Evolutionary conservation across 2,329 filamentous ascomycete species (phyloP).

Genomic region (Fusarium camptoceras): DNA sequence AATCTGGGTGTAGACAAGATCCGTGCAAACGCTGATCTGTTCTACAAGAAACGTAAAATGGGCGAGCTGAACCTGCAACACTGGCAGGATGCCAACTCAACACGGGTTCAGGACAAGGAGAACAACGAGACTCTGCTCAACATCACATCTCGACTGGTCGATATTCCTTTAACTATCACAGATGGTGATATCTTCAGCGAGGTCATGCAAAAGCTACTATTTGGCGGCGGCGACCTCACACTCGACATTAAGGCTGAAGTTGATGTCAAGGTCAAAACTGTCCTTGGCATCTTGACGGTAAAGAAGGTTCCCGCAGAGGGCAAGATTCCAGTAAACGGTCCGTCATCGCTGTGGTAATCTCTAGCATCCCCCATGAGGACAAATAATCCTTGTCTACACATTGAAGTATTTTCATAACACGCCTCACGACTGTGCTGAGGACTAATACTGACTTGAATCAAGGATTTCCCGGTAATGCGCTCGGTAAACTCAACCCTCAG

Average conservation of each 20-base stretch:
- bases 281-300: slow-evolving; percentile 82
- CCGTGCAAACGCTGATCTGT: slow-evolving; percentile 82
- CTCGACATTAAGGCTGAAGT: slow-evolving; percentile 83
- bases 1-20: slow-evolving; percentile 82
- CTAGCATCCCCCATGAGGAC: slow-evolving; percentile 45
- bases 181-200: slow-evolving; percentile 82
- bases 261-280: slow-evolving; percentile 84
- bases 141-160: slow-evolving; percentile 79
- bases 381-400: slow-evolving; percentile 41
- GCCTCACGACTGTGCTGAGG: slow-evolving; percentile 38
- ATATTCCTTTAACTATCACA: slow-evolving; percentile 86
- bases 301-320: slow-evolving; percentile 89
- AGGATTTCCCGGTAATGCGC: slow-evolving; percentile 69
- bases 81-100: slow-evolving; percentile 89
- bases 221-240: slow-evolving; percentile 75
- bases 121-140: slow-evolving; percentile 72
- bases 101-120: slow-evolving; percentile 67
- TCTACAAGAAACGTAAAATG: slow-evolving; percentile 80
- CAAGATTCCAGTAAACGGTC: slow-evolving; percentile 91
- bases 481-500: slow-evolving; percentile 67
- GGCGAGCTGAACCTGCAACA: slow-evolving; percentile 81
- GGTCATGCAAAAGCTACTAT: slow-evolving; percentile 83
- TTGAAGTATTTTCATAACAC: slow-evolving; percentile 49
- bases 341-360: slow-evolving; percentile 68
- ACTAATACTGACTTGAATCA: slow-evolving; percentile 51